Evolutionary conservation across 2,329 filamentous ascomycete genomes (phyloP), one percentile per base, ranked within the genome.

Genomic region (Fragosphaeria purpurea): DNA sequence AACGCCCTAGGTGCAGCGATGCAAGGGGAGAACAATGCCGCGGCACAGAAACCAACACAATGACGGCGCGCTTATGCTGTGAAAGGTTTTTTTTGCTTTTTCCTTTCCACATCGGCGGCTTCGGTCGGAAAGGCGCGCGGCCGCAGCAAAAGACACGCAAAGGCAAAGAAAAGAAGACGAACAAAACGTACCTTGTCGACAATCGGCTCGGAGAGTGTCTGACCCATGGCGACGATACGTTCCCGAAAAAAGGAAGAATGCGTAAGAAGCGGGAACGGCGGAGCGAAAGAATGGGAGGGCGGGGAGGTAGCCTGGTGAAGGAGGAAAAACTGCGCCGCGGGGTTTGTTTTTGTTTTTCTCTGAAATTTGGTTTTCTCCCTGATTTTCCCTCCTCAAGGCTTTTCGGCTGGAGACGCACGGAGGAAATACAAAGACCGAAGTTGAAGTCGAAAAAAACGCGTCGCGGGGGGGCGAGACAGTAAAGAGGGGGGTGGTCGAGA

Each of bases 171-270:
- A 22, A 22, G 22, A 22, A 22, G 22, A 56, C 38, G 33, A 30
- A 53, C 50, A 46, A 53, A 54, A 70, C 80, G 68, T 79, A 98
- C 93, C 90, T 98, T 98, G 68, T 97, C 93, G 70, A 95, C 86
- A 65, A 98, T 90, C 64, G 93, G 93, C 78, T 98, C 93, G 65
- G 91, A 97, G 67, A 98, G 84, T 71, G 93, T 98, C 79, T 98
- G 93, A 80, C 93, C 93, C 93, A 98, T 98, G 72, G 67, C 68
- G 65, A 66, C 60, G 60, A 57, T 60, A 55, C 60, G 58, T 57
- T 44, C 35, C 31, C 22, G 22, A 22, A 22, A 22, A 22, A 22
- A 22, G 22, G 22, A 22, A 22, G 22, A 22, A 22, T 22, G 22
- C 22, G 22, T 22, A 22, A 22, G 22, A 22, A 22, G 22, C 22